Percentiles rank a stretch among this genome's conserved stretches.
These are phyloP conservation scores for Ganoderma leucocontextum DNA, from an alignment of 1,284 basidiomycete genomes.

Conservation along the genomic window DNA sequence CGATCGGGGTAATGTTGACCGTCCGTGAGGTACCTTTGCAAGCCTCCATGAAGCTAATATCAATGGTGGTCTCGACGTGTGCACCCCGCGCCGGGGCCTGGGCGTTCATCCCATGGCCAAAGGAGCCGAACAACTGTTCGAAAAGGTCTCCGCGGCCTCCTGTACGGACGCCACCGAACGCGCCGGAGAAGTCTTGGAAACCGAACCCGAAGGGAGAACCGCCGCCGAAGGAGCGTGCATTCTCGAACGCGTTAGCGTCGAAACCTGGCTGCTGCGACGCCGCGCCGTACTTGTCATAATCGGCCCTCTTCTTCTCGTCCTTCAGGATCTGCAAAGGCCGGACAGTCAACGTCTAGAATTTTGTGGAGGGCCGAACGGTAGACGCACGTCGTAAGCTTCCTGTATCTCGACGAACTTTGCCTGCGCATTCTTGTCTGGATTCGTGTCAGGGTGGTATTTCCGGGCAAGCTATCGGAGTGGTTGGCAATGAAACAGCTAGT, in stretches of 20 bases:
- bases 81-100: constrained; percentile 73
- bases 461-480: constrained; percentile 80
- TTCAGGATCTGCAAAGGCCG: constrained; percentile 74
- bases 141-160: constrained; percentile 78
- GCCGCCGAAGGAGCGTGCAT: constrained; percentile 53
- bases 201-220: constrained; percentile 71
- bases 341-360: constrained; percentile 24
- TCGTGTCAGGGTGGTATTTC: constrained; percentile 98
- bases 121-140: constrained; percentile 83
- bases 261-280: constrained; percentile 95
- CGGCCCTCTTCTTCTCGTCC: constrained; percentile 92
- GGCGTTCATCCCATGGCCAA: constrained; percentile 53
- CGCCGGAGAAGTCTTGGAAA: constrained; percentile 73
- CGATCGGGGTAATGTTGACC: constrained; percentile 84
- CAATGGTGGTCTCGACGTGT: constrained; percentile 85
- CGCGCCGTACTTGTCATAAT: constrained; percentile 96
- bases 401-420: constrained; percentile 98
- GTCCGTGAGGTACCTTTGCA: constrained; percentile 89
- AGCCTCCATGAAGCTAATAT: constrained; percentile 90
- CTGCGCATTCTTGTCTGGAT: constrained; percentile 90
- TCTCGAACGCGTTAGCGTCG: constrained; percentile 83
- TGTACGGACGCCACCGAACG: constrained; percentile 66
- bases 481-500: constrained; percentile 7
- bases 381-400: constrained; percentile 91
- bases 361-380: constrained; percentile 17